Evolutionary conservation across 2,329 filamentous ascomycete species (phyloP).

Genomic region (Myriosclerotinia curreyana): DNA sequence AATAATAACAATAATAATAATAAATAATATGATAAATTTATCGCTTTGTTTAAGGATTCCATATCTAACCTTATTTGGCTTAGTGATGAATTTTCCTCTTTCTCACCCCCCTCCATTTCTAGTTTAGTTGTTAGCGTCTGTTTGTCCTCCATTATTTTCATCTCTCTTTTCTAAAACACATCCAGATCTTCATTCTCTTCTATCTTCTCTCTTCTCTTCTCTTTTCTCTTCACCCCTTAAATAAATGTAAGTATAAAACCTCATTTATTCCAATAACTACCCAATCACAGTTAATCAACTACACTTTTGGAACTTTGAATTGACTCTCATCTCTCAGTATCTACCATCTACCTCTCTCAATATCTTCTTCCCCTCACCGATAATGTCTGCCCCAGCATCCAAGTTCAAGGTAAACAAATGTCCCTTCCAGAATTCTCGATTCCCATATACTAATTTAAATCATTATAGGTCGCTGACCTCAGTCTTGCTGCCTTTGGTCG

Average conservation of each 20-base stretch:
- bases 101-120: slow-evolving; percentile 16
- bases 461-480: slow-evolving; percentile 83
- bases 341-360: slow-evolving; percentile 16
- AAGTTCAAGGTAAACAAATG: slow-evolving; percentile 37
- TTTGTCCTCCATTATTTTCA: background rate
- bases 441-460: slow-evolving; percentile 9
- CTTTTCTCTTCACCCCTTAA: background rate
- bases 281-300: background rate
- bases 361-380: slow-evolving; percentile 30
- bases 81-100: slow-evolving; percentile 14
- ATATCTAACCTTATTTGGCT: background rate
- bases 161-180: background rate
- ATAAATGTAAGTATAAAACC: slow-evolving; percentile 13
- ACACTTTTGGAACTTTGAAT: background rate
- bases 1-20: no score
- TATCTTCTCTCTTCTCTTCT: background rate
- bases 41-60: background rate
- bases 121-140: slow-evolving; percentile 2
- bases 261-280: background rate
- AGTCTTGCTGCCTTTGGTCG: slow-evolving; percentile 96
- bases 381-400: slow-evolving; percentile 39
- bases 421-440: background rate
- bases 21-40: no score
- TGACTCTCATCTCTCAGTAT: slow-evolving; percentile 12
- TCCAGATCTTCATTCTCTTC: no score